phyloP scores from a whole-genome alignment of 202 grass and related monocot species.

The Thinopyrum obtusiflorum region DNA sequence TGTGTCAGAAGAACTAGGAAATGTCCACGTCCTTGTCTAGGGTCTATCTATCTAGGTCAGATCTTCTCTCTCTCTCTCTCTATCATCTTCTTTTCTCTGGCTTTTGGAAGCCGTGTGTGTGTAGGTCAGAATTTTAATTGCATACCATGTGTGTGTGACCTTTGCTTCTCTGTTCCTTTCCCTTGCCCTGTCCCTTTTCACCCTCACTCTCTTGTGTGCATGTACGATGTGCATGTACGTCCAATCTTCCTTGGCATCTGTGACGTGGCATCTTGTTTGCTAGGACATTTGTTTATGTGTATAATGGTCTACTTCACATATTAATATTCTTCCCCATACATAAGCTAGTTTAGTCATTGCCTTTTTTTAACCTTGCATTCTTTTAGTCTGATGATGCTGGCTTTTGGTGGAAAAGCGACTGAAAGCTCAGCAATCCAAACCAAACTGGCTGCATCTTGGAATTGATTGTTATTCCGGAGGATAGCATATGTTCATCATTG shows the following conservation, averaged over 20 bases:
- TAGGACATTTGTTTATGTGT: conserved; percentile 37
- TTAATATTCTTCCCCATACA: conserved; percentile 28
- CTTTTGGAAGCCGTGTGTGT: conserved; percentile 31
- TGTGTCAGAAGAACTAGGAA: conserved; percentile 57
- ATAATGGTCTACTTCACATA: conserved; percentile 36
- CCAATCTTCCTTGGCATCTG: not conserved
- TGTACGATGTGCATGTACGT: not conserved
- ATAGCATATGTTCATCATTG: conserved; percentile 26
- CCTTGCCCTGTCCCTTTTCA: conserved; percentile 11
- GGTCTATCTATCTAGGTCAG: conserved; percentile 5
- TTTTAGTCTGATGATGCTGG: conserved; percentile 42
- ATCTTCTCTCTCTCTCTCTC: not conserved
- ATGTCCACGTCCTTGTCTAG: conserved; percentile 42
- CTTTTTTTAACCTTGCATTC: conserved; percentile 14
- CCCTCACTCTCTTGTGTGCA: conserved; percentile 13
- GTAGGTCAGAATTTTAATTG: conserved; percentile 38
- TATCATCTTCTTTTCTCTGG: not conserved
- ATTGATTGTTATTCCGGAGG: conserved; percentile 20
- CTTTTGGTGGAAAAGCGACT: conserved; percentile 60
- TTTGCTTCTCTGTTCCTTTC: conserved; percentile 31
- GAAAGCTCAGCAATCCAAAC: conserved; percentile 57
- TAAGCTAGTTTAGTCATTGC: conserved; percentile 9
- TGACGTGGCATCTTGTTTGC: conserved; percentile 25
- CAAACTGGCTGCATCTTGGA: conserved; percentile 43
- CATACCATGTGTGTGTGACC: not conserved